Conservation (phyloP, 2,329 filamentous ascomycete species). For the Alternaria longipes region DNA sequence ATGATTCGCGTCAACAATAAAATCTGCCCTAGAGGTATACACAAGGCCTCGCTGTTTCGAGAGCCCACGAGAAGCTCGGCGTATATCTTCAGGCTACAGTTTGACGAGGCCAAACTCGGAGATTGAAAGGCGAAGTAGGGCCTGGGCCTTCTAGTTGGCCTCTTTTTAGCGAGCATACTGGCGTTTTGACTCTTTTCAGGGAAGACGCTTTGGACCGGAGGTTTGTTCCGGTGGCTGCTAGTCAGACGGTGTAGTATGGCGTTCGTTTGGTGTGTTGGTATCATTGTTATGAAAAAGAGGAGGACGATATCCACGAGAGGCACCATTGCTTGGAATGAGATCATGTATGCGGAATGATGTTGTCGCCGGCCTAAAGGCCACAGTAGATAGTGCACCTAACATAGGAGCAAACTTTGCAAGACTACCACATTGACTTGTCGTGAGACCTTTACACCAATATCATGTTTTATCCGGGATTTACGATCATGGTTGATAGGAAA, state of each 20-base stretch:
- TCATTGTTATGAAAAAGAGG: slow-evolving; percentile 22
- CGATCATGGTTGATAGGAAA: background rate
- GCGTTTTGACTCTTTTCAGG: slow-evolving; percentile 35
- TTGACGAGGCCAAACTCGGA: background rate
- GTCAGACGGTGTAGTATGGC: slow-evolving; percentile 20
- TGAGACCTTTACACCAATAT: background rate
- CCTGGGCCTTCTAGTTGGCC: background rate
- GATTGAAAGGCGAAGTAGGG: background rate
- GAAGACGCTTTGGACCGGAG: slow-evolving; percentile 25
- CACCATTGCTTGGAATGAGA: slow-evolving; percentile 26
- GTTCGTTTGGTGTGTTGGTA: slow-evolving; percentile 24
- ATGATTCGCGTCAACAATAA: background rate
- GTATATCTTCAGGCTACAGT: background rate
- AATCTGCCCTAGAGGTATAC: background rate
- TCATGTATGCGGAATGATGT: slow-evolving; percentile 14
- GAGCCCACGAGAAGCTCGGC: background rate
- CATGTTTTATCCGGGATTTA: background rate
- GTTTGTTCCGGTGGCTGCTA: slow-evolving; percentile 23
- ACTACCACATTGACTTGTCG: background rate
- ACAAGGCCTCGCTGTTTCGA: background rate
- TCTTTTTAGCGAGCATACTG: slow-evolving; percentile 47
- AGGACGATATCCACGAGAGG: slow-evolving; percentile 31
- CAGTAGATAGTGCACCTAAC: slow-evolving; percentile 34
- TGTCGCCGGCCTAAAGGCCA: slow-evolving; percentile 10
- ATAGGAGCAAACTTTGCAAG: slow-evolving; percentile 14